These are phyloP conservation scores for Leptodontidium sp. DNA, from an alignment of 2,329 filamentous ascomycete species.

Conservation along the genomic window DNA sequence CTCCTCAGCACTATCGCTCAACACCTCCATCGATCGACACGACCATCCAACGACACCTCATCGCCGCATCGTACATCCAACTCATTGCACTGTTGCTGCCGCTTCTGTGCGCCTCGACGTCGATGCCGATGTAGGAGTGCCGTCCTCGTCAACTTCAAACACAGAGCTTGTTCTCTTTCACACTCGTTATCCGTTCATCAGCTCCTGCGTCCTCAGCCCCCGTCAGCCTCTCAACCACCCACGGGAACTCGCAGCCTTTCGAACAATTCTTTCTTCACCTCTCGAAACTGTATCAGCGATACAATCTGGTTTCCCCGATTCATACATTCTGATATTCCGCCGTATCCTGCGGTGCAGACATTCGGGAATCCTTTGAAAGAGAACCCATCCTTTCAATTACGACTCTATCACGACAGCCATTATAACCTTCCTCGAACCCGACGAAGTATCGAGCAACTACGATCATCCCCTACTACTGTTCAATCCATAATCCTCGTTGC, in stretches of 20 bases:
- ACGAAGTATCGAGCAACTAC: constrained; percentile 1
- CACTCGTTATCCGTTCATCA: constrained; percentile 37
- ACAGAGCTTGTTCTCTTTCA: constrained; percentile 40
- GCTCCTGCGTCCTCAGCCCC: constrained; percentile 28
- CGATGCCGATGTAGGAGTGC: constrained; percentile 29
- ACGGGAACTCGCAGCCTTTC: constrained; percentile 28
- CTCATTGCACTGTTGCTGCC: constrained; percentile 13
- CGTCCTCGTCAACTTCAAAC: constrained; percentile 14
- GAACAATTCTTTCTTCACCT: constrained; percentile 34
- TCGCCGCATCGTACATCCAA: background rate
- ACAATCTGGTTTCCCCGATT: constrained; percentile 19
- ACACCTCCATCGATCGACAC: background rate
- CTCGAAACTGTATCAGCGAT: constrained; percentile 33
- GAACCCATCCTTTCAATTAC: constrained; percentile 6
- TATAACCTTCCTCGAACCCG: background rate
- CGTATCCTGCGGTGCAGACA: constrained; percentile 12
- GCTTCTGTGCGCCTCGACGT: constrained; percentile 17
- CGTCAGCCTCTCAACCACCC: constrained; percentile 17
- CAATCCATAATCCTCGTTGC: background rate
- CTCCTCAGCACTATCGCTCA: background rate
- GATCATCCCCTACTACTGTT: background rate
- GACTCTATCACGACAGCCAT: constrained; percentile 15
- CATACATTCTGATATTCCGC: constrained; percentile 24
- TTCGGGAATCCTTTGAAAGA: constrained; percentile 13
- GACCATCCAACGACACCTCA: background rate